phyloP scores from a whole-genome alignment of 2,329 filamentous ascomycete species.

The Colletotrichum sidae region DNA sequence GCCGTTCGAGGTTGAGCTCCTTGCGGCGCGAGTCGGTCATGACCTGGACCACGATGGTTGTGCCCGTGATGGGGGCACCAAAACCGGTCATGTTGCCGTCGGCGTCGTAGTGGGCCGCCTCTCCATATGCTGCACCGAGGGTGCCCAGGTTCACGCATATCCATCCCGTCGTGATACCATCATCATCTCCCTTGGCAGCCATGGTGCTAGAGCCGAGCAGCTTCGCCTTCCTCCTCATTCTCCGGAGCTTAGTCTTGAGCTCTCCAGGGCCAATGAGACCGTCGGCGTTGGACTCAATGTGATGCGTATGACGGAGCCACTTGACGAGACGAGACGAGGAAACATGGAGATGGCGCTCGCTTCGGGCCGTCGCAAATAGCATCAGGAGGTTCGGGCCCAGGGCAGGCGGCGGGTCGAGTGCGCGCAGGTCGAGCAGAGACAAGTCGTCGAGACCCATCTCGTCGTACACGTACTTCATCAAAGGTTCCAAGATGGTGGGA shows the following conservation, averaged over 20 bases:
- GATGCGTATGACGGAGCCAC: constrained; percentile 81
- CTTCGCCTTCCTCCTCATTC: constrained; percentile 84
- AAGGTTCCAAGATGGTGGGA: constrained; percentile 76
- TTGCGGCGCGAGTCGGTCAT: constrained; percentile 65
- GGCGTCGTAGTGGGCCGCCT: constrained; percentile 58
- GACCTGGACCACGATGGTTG: constrained; percentile 68
- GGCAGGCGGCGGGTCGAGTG: constrained; percentile 86
- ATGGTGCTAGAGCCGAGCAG: constrained; percentile 79
- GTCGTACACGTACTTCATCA: constrained; percentile 83
- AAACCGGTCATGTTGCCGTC: constrained; percentile 80
- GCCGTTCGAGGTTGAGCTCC: constrained; percentile 64
- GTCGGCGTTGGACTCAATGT: constrained; percentile 82
- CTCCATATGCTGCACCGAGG: constrained; percentile 66
- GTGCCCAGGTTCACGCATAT: constrained; percentile 91
- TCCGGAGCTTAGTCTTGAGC: constrained; percentile 85
- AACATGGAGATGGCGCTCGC: constrained; percentile 92
- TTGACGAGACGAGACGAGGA: constrained; percentile 90
- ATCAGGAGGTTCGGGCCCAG: constrained; percentile 91
- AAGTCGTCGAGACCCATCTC: constrained; percentile 90
- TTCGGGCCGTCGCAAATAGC: constrained; percentile 91
- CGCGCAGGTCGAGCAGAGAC: constrained; percentile 82
- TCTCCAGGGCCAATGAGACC: constrained; percentile 91
- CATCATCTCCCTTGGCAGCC: constrained; percentile 72
- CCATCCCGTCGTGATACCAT: constrained; percentile 94
- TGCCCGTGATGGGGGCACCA: constrained; percentile 63